Conservation (phyloP, 257 asterid genomes). For the Cordia subcordata region DNA sequence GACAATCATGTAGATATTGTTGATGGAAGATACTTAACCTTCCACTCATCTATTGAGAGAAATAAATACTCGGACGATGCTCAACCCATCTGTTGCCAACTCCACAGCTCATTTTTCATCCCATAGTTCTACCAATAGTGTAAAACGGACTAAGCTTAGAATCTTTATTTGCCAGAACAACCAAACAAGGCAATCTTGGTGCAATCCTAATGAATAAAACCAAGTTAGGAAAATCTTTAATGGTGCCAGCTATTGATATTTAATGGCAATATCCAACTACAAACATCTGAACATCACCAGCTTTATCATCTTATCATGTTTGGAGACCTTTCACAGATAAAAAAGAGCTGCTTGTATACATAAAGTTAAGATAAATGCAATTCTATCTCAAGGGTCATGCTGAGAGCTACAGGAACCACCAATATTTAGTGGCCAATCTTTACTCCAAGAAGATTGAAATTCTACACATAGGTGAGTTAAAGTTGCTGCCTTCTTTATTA, state of each 20-base stretch:
- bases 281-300: constrained; percentile 8
- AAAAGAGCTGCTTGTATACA: constrained; percentile 16
- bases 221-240: constrained; percentile 7
- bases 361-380: constrained; percentile 11
- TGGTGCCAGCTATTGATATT: constrained; percentile 1
- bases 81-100: constrained; percentile 32
- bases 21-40: background rate
- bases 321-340: constrained; percentile 22
- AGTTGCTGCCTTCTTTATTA: constrained; percentile 17
- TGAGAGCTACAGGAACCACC: constrained; percentile 57
- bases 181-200: constrained; percentile 6
- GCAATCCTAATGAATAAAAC: constrained; percentile 9
- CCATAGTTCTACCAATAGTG: constrained; percentile 29
- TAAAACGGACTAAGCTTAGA: constrained; percentile 7
- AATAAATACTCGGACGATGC: constrained; percentile 25
- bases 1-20: constrained; percentile 64
- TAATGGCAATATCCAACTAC: constrained; percentile 1
- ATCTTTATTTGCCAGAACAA: constrained; percentile 8
- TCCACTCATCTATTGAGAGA: constrained; percentile 35
- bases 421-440: constrained; percentile 61
- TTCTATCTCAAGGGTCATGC: background rate
- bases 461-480: constrained; percentile 8
- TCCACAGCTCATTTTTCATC: constrained; percentile 47
- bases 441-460: constrained; percentile 56
- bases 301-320: constrained; percentile 37